Percentiles rank a stretch among this genome's conserved stretches.
These are phyloP conservation scores for Fonsecaea multimorphosa DNA, from an alignment of 2,329 filamentous ascomycete genomes.

Conservation along the genomic window DNA sequence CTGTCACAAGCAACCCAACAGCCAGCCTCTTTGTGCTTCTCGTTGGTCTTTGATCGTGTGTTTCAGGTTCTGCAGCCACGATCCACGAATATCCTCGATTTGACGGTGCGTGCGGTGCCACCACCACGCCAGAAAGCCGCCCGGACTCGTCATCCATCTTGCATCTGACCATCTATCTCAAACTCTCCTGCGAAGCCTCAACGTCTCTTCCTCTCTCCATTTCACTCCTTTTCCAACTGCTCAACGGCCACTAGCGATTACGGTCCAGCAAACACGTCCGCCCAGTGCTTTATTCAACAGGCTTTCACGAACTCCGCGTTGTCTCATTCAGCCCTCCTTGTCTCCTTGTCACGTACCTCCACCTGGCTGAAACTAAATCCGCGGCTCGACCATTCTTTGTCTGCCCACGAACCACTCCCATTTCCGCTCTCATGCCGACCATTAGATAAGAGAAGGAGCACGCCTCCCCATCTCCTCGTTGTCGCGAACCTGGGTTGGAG, in stretches of 20 bases:
- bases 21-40: constrained; percentile 16
- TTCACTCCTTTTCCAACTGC: constrained; percentile 5
- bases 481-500: not conserved
- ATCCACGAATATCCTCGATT: constrained; percentile 1
- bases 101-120: constrained; percentile 15
- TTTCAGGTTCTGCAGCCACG: constrained; percentile 27
- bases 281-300: not conserved
- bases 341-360: not conserved
- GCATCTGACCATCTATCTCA: constrained; percentile 4
- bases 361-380: not conserved
- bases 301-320: not conserved
- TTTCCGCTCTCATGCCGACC: constrained; percentile 13
- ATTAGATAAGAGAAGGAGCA: constrained; percentile 21
- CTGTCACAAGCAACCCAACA: constrained; percentile 14
- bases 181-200: constrained; percentile 6
- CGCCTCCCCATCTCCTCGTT: not conserved
- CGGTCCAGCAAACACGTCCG: not conserved
- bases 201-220: not conserved
- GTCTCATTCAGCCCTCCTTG: not conserved
- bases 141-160: constrained; percentile 28
- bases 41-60: constrained; percentile 13
- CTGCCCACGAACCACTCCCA: not conserved
- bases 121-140: constrained; percentile 15
- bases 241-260: constrained; percentile 4
- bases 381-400: constrained; percentile 9